Base-by-base conservation (phyloP, 805 yeast species). In the Ogataea henricii region DNA sequence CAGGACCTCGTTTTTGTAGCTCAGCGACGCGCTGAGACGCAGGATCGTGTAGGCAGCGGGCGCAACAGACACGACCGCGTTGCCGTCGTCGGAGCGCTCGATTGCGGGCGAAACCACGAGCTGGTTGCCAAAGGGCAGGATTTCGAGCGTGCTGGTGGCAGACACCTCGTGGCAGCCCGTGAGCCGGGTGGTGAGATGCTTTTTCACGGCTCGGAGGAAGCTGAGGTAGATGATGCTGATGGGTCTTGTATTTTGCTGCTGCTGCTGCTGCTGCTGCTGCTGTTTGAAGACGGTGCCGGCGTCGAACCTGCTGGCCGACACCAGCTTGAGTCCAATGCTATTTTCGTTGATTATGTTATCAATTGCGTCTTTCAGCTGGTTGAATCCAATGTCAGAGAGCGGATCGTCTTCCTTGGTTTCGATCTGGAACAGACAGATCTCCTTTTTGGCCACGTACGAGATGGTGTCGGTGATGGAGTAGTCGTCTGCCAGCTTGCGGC, bases 121-220 rank as follows among this genome's bases (percentile, higher is more conserved):
- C 65, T 55, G 79, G 66, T 76, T 77, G 1, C 83, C 83, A 61
- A 78, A 80, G 0, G 82, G 82, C 1, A 75, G 49, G 2, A 79
- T 53, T 55, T 48, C 69, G 22, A 26, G 72, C 52, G 32, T 71
- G 43, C 52, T 67, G 60, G 37, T 64, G 47, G 48, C 69, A 51
- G 18, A 46, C 2, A 58, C 45, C 1, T 40, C 29, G 40, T 62
- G 63, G 3, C 39, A 16, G 14, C 47, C 51, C 0, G 64, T 49
- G 14, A 68, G 49, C 40, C 55, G 57, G 46, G 54, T 45, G 3
- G 63, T 44, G 1, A 79, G 60, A 50, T 66, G 65, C 54, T 72
- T 72, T 54, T 77, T 71, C 22, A 79, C 64, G 0, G 83, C 81
- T 51, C 78, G 72, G 27, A 79, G 55, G 38, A 79, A 76, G 8